Conservation (phyloP, 495 filamentous ascomycete species). For the Aspergillus nidulans region DNA sequence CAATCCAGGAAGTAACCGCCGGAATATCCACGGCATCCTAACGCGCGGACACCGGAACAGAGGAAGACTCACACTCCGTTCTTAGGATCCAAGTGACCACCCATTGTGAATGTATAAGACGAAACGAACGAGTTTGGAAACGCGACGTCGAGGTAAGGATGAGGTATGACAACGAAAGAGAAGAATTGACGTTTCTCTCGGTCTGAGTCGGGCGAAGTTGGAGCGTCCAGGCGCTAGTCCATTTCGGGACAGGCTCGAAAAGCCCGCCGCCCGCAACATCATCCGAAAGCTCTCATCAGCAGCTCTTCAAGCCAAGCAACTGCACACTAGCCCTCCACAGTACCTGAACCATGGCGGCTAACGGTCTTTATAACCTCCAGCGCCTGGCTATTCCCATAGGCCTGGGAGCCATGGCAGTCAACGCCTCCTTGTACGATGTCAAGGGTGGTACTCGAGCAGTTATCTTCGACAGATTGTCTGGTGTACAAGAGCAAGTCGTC, state of each 20-base stretch:
- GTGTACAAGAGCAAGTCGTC: constrained; percentile 87
- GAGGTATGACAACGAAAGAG: constrained; percentile 20
- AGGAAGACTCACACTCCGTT: constrained; percentile 64
- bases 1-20: constrained; percentile 6
- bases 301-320: constrained; percentile 7
- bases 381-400: constrained; percentile 67
- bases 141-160: constrained; percentile 22
- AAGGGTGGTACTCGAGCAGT: constrained; percentile 89
- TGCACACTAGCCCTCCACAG: constrained; percentile 9
- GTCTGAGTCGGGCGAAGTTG: constrained; percentile 32
- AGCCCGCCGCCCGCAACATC: constrained; percentile 31
- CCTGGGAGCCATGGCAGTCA: constrained; percentile 55
- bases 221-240: constrained; percentile 36
- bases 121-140: constrained; percentile 17
- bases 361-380: constrained; percentile 59
- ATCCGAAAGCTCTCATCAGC: constrained; percentile 18
- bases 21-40: constrained; percentile 1
- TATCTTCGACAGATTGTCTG: constrained; percentile 93
- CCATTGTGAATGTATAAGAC: constrained; percentile 56
- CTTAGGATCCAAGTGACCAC: constrained; percentile 57
- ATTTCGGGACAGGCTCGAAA: constrained; percentile 41
- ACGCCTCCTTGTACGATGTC: constrained; percentile 92
- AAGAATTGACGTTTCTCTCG: constrained; percentile 26
- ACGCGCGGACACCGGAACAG: neutral
- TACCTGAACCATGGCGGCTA: constrained; percentile 52